A percentile compares a stretch with the other conserved stretches of the same genome.
phyloP scores from a whole-genome alignment of 305 asterid genomes.

The Fraxinus nigra region DNA sequence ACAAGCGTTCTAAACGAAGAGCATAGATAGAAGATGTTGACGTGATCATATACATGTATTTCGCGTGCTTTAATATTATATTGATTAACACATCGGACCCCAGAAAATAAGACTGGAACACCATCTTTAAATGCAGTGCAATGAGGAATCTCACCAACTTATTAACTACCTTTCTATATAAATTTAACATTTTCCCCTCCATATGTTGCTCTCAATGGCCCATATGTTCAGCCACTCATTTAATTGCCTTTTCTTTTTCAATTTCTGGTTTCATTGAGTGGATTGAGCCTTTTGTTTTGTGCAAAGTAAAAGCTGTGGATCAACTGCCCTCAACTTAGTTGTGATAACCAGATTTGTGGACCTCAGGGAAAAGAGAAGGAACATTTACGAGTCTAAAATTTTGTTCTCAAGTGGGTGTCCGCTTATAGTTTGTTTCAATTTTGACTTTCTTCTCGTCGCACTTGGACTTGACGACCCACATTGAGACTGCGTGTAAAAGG shows the following conservation, averaged over 20 bases:
- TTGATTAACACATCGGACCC: background rate
- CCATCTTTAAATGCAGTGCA: slow-evolving; percentile 38
- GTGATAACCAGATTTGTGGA: slow-evolving; percentile 3
- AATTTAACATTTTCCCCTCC: background rate
- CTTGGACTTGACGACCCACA: background rate
- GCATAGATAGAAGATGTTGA: background rate
- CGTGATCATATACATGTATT: background rate
- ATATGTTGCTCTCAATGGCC: slow-evolving; percentile 4
- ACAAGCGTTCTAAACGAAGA: background rate
- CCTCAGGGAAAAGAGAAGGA: slow-evolving; percentile 10
- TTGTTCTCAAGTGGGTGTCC: slow-evolving; percentile 31
- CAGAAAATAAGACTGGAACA: slow-evolving; percentile 15
- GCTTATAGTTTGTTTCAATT: slow-evolving; percentile 18
- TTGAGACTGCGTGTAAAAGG: background rate
- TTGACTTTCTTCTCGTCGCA: slow-evolving; percentile 25
- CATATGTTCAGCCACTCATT: background rate
- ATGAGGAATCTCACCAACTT: slow-evolving; percentile 25
- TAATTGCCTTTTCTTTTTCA: background rate
- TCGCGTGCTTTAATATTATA: background rate
- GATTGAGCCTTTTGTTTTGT: slow-evolving; percentile 19
- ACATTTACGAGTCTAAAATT: background rate
- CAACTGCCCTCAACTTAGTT: background rate
- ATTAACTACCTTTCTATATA: background rate
- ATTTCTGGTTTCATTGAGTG: background rate
- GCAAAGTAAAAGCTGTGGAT: slow-evolving; percentile 38